phyloP scores from a whole-genome alignment of 164 flowering plant genomes.

The Liriodendron chinense region DNA sequence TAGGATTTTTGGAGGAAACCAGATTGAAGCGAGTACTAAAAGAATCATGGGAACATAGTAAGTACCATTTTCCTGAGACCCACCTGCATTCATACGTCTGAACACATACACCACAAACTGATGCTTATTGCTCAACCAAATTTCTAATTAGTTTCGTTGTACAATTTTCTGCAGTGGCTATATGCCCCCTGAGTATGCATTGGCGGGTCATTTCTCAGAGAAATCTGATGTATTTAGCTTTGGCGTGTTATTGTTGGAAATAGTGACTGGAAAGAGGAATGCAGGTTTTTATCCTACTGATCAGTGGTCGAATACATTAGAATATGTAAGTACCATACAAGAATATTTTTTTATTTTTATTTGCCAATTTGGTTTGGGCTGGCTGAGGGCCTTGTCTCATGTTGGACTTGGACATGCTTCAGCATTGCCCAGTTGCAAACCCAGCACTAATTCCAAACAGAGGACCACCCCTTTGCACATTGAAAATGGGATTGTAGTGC shows the following conservation, averaged over 20 bases:
- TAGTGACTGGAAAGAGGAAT: slow-evolving; percentile 15
- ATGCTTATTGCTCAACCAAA: background rate
- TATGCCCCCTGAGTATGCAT: slow-evolving; percentile 8
- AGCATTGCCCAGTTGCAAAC: too few species aligned
- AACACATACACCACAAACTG: background rate
- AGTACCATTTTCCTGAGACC: background rate
- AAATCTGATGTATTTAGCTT: slow-evolving; percentile 23
- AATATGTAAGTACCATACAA: background rate
- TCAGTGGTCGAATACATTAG: background rate
- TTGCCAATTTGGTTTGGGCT: too few species aligned
- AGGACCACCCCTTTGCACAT: too few species aligned
- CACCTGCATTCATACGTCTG: too few species aligned
- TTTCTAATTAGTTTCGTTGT: background rate
- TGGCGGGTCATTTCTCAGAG: background rate
- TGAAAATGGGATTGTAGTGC: too few species aligned
- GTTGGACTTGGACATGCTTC: too few species aligned
- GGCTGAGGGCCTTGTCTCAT: too few species aligned
- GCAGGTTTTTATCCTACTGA: slow-evolving; percentile 8
- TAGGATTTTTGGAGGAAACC: slow-evolving; percentile 22
- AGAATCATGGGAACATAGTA: slow-evolving; percentile 34
- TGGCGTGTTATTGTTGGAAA: slow-evolving; percentile 2
- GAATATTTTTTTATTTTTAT: too few species aligned
- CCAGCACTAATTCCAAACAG: too few species aligned
- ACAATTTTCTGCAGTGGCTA: background rate
- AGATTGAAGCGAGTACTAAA: slow-evolving; percentile 18